Conservation (phyloP, 306 rosid species). For the Malus asiatica region DNA sequence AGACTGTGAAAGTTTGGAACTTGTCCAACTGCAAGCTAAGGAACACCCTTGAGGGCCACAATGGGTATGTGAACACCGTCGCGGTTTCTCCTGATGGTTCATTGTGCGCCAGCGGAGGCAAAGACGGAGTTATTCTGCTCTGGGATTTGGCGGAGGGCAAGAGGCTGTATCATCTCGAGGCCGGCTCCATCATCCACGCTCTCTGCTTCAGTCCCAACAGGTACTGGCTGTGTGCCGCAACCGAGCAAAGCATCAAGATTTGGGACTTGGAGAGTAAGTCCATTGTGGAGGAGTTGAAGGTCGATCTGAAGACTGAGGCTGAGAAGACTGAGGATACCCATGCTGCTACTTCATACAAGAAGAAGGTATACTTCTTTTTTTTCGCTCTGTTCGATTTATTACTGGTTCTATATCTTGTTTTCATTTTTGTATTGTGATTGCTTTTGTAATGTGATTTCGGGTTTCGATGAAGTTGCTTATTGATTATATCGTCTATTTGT, state of each 20-base stretch:
- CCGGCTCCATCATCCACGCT: conserved; percentile 73
- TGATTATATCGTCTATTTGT: neutral
- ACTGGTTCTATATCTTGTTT: neutral
- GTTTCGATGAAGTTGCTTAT: neutral
- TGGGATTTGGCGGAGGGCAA: conserved; percentile 99
- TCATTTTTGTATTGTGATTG: neutral
- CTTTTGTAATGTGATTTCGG: neutral
- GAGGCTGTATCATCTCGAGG: conserved; percentile 71
- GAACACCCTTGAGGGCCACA: conserved; percentile 62
- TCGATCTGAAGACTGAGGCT: conserved; percentile 74
- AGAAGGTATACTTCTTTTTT: conserved; percentile 45
- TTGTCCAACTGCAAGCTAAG: conserved; percentile 76
- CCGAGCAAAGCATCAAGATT: conserved; percentile 91
- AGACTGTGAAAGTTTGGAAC: conserved; percentile 84
- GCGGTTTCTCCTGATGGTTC: conserved; percentile 97
- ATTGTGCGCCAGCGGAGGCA: conserved; percentile 88
- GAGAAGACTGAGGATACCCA: conserved; percentile 57
- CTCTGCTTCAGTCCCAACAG: conserved; percentile 94
- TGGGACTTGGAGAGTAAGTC: conserved; percentile 99
- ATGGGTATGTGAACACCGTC: conserved; percentile 87
- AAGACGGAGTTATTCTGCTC: conserved; percentile 72
- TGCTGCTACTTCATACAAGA: conserved; percentile 46
- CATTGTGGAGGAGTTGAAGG: conserved; percentile 88
- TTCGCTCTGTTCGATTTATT: too few species aligned
- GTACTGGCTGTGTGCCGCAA: conserved; percentile 98